Percentiles rank a stretch among this genome's conserved stretches.
Evolutionary conservation across 257 asterid genomes (phyloP).

Genomic region (Petrea volubilis): DNA sequence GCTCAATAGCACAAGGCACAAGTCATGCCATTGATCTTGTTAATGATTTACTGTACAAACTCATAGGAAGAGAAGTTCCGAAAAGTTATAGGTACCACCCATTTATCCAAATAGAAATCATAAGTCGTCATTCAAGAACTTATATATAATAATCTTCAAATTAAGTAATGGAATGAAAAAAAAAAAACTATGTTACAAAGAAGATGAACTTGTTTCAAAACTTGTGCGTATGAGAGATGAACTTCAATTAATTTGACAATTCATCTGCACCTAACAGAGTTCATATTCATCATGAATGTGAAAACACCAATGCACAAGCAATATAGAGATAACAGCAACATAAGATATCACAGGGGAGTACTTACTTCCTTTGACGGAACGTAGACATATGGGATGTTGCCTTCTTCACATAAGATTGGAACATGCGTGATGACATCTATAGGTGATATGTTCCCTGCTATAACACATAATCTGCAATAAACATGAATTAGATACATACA

Average conservation of each 20-base stretch:
- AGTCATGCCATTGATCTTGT: not conserved
- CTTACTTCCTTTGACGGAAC: constrained; percentile 92
- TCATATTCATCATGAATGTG: not conserved
- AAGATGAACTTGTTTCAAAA: not conserved
- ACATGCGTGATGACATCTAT: constrained; percentile 92
- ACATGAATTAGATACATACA: not conserved
- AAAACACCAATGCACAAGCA: not conserved
- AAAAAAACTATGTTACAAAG: not conserved
- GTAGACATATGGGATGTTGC: constrained; percentile 75
- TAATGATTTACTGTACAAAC: too few relatives aligned
- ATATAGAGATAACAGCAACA: not conserved
- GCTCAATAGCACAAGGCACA: not conserved
- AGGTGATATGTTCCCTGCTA: constrained; percentile 95
- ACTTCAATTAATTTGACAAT: not conserved
- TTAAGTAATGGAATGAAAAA: not conserved
- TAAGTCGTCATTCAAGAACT: not conserved
- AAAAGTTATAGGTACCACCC: not conserved
- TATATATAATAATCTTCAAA: not conserved
- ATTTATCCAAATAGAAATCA: not conserved
- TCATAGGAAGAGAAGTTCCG: not conserved
- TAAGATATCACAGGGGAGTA: not conserved
- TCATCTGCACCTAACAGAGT: not conserved
- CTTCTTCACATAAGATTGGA: constrained; percentile 85
- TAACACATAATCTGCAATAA: constrained; percentile 73
- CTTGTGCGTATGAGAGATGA: not conserved